Evolutionary conservation across 2,329 filamentous ascomycete species (phyloP).

Genomic region (Colletotrichum costaricense): DNA sequence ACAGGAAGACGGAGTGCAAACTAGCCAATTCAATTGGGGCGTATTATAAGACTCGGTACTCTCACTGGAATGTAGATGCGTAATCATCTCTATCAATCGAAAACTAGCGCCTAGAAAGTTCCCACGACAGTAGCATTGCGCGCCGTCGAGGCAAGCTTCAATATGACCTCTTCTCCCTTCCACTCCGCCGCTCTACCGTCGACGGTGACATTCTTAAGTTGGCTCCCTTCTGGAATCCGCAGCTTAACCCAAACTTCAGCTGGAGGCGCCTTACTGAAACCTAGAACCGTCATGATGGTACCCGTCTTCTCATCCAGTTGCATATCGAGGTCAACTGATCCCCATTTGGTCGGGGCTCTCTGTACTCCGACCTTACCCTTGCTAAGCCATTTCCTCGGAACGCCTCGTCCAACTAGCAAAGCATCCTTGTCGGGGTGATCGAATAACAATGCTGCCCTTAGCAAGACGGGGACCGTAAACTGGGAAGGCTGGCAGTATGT

Average conservation of each 20-base stretch:
- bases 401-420: not conserved
- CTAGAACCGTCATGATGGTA: not conserved
- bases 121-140: not conserved
- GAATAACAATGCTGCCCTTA: conserved; percentile 1
- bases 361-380: not conserved
- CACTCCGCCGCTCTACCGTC: not conserved
- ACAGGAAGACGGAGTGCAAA: too few relatives aligned
- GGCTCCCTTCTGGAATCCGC: not conserved
- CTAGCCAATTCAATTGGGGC: too few relatives aligned
- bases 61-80: too few relatives aligned
- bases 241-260: conserved; percentile 9
- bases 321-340: conserved; percentile 4
- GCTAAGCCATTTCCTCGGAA: conserved; percentile 5
- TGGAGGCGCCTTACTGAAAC: not conserved
- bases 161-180: not conserved
- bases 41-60: too few relatives aligned
- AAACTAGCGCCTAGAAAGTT: not conserved
- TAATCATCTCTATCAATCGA: not conserved
- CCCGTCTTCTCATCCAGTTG: not conserved
- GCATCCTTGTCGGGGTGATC: conserved; percentile 13
- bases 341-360: conserved; percentile 3
- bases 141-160: not conserved
- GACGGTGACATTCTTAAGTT: conserved; percentile 1
- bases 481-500: conserved; percentile 18
- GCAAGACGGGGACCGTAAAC: not conserved